Evolutionary conservation across 75 land plant genomes (phyloP), one percentile per base, ranked within the genome.

Genomic region (Selaginella tamariscina): DNA sequence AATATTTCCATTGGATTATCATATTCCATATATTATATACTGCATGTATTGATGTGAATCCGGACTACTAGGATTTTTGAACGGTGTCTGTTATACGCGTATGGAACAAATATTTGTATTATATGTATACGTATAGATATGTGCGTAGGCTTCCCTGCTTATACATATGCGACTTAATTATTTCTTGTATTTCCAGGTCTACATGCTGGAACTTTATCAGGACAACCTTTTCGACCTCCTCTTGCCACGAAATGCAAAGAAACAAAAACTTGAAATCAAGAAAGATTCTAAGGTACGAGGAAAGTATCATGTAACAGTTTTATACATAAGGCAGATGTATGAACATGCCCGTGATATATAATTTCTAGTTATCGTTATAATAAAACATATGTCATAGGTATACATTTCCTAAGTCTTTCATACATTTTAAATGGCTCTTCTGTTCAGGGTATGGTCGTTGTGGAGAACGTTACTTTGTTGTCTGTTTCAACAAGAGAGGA

Each of bases 171-270:
- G 21, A 9, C 8, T 59, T 2, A 8, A 5, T 23, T 59, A 5
- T 23, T 59, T 21, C 23, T 59, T 21, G 28, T 26, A 11, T 22
- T 27, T 54, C n/a, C 78, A 95, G 96, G 96, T 78, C 27, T 95
- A 95, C 65, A 91, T 91, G 97, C 75, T 95, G 68, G 99, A 95
- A 70, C 76, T 95, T 32, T 95, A 95, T 71, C 99, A 88, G 70
- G 99, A 95, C 71, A 79, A 85, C 23, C 77, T 95, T 1, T 82
- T 95, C 1, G 99, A 95, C 77, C 80, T 95, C 30, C 69, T 95
- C 32, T 65, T 86, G 56, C 87, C 87, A 31, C 87, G 76, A 77
- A 76, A 84, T 82, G 82, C 73, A 32, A 82, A 79, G 71, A 82
- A 78, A 23, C 68, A 70, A 44, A 95, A 84, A 56, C 74, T 95